These are phyloP conservation scores for Hypoxylon sp. DNA, from an alignment of 2,329 filamentous ascomycete species.

Conservation along the genomic window DNA sequence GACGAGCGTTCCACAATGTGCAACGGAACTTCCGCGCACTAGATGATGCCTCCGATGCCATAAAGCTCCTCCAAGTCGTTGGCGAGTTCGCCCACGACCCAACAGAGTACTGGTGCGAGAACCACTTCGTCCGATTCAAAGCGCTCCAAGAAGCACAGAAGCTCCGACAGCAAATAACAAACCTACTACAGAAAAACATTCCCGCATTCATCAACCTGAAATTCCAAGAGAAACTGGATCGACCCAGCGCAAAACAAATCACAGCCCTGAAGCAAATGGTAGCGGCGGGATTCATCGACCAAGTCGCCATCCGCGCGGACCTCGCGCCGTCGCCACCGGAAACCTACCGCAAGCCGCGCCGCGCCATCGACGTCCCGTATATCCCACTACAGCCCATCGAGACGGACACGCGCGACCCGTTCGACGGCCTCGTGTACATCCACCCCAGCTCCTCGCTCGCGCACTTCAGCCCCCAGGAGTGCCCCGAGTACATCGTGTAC, in stretches of 20 bases:
- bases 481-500: slow-evolving; percentile 89
- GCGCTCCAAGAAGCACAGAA: slow-evolving; percentile 86
- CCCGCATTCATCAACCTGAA: slow-evolving; percentile 67
- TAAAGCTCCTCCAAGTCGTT: slow-evolving; percentile 89
- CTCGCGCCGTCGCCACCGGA: slow-evolving; percentile 78
- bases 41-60: slow-evolving; percentile 84
- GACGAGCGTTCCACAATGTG: slow-evolving; percentile 70
- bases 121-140: slow-evolving; percentile 87
- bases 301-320: slow-evolving; percentile 91
- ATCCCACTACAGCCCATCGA: slow-evolving; percentile 80
- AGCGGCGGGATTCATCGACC: slow-evolving; percentile 91
- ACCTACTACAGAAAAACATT: slow-evolving; percentile 79
- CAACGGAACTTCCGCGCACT: slow-evolving; percentile 82
- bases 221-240: slow-evolving; percentile 64
- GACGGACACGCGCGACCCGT: slow-evolving; percentile 50
- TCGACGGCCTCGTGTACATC: slow-evolving; percentile 79
- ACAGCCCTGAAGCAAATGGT: slow-evolving; percentile 89
- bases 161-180: slow-evolving; percentile 82
- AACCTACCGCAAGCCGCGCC: slow-evolving; percentile 72
- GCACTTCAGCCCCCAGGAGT: slow-evolving; percentile 72
- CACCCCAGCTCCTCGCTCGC: slow-evolving; percentile 87
- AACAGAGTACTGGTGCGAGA: slow-evolving; percentile 77
- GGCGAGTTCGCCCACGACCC: slow-evolving; percentile 84
- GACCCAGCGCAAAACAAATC: slow-evolving; percentile 72
- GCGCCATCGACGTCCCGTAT: slow-evolving; percentile 94